phyloP scores from a whole-genome alignment of 805 yeast genomes.

The Wickerhamomyces rabaulensis region DNA sequence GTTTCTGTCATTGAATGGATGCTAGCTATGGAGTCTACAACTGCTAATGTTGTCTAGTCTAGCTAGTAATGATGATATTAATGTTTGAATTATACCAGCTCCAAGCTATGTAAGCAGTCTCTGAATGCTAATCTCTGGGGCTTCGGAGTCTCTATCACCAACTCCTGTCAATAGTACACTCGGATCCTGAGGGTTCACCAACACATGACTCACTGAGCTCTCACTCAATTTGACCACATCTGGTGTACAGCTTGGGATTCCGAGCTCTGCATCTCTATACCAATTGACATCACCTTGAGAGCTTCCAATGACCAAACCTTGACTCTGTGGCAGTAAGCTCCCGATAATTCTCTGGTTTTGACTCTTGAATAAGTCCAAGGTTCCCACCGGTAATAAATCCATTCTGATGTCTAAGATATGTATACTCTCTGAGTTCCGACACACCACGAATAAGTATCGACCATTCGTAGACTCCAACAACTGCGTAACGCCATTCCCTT shows the following conservation, averaged over 20 bases:
- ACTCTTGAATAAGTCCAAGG: conserved; percentile 5
- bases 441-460: conserved; percentile 28
- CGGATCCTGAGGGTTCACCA: conserved; percentile 15
- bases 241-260: conserved; percentile 3
- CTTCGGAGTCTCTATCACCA: conserved; percentile 16
- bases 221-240: background rate
- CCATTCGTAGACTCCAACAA: conserved; percentile 31
- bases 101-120: background rate
- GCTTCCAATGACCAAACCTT: conserved; percentile 27
- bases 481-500: conserved; percentile 31
- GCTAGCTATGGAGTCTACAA: too few relatives aligned
- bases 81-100: background rate
- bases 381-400: conserved; percentile 15
- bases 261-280: conserved; percentile 23
- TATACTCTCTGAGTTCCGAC: conserved; percentile 26
- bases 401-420: conserved; percentile 32
- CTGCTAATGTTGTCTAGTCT: too few relatives aligned
- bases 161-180: conserved; percentile 8
- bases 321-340: conserved; percentile 13
- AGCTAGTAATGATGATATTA: too few relatives aligned
- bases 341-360: conserved; percentile 23
- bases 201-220: conserved; percentile 11
- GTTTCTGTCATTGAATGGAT: too few relatives aligned
- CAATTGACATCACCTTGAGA: conserved; percentile 14
- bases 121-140: conserved; percentile 8